Evolutionary conservation across 1,284 basidiomycete species (phyloP).

Genomic region (Prillingera fragicola): DNA sequence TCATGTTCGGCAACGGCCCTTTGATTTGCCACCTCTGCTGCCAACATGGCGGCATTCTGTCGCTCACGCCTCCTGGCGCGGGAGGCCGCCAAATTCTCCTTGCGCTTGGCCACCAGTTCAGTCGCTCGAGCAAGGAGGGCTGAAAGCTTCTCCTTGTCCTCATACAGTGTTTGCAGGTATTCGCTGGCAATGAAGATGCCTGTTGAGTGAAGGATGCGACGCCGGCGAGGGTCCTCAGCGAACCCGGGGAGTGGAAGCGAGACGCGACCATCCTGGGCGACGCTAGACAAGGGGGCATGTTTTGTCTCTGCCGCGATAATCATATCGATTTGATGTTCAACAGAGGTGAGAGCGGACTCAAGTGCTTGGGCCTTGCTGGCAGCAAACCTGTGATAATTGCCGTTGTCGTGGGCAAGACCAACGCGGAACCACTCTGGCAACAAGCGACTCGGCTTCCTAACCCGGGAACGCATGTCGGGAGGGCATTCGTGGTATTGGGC

Average conservation of each 20-base stretch:
- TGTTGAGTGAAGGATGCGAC: neutral
- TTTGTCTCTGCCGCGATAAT: no score
- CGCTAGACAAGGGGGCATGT: no score
- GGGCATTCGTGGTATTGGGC: constrained; percentile 8
- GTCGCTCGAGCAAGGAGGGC: neutral
- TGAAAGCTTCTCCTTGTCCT: constrained; percentile 1
- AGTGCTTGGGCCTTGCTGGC: neutral
- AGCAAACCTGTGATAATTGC: neutral
- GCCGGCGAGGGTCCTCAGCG: neutral
- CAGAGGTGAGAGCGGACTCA: neutral
- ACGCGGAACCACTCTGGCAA: constrained; percentile 15
- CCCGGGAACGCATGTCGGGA: neutral
- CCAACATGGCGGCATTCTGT: no score
- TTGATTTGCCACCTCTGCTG: no score
- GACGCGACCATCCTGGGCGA: neutral
- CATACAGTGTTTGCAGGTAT: neutral
- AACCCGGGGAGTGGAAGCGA: neutral
- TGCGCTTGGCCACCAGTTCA: neutral
- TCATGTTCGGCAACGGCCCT: no score
- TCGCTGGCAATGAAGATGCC: constrained; percentile 5
- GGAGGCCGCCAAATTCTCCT: no score
- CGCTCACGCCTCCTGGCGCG: no score
- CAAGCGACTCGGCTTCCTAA: constrained; percentile 3
- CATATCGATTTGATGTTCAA: neutral
- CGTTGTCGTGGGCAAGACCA: neutral